Base-by-base conservation (phyloP, 352 stramenopile species). In the Pythium oligandrum region DNA sequence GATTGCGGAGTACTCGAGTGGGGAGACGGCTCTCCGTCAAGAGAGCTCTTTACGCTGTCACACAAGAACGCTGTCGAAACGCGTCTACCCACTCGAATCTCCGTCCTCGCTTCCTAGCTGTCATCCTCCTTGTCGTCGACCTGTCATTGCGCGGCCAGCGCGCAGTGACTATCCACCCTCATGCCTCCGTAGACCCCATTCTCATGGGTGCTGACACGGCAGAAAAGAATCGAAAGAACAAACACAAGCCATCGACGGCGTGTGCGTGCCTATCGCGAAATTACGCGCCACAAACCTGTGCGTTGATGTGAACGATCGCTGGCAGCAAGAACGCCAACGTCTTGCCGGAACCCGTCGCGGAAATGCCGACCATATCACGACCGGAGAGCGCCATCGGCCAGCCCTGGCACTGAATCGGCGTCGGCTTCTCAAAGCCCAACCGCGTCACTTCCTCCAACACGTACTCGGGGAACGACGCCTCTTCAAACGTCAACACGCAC, bases 281-380 rank as follows among this genome's bases (percentile, higher is more conserved):
- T 26, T 26, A 26, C 17, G 17, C 17, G 17, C 17, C 56, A 90
- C 83, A 82, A 93, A 98, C 96, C 93, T 98, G 95, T 63, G 96
- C 97, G 78, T 99, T 99, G 82, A 99, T 99, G 77, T 99, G 97
- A 64, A 99, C 98, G 86, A 99, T 98, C 37, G 92, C 97, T 9
- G 97, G 97, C n/a, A 99, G 78, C 66, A 99, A 85, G 79, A 99
- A 99, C 36, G 96, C 94, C 45, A 98, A 61, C 33, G 97, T 99
- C 71, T 99, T 99, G 51, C 97, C 97, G 4, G 89, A 98, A 2
- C 97, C 97, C 6, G 97, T 99, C 4, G 96, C 95, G 33, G 89
- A 98, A 65, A 99, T 98, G 54, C 97, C 97, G 44, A 99, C 96
- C 93, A 99, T 98, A 71, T 99, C 98, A 49, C 95, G 88, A 47